These are phyloP conservation scores for Spiraea crenata DNA, from an alignment of 331 rosid species.

Conservation along the genomic window DNA sequence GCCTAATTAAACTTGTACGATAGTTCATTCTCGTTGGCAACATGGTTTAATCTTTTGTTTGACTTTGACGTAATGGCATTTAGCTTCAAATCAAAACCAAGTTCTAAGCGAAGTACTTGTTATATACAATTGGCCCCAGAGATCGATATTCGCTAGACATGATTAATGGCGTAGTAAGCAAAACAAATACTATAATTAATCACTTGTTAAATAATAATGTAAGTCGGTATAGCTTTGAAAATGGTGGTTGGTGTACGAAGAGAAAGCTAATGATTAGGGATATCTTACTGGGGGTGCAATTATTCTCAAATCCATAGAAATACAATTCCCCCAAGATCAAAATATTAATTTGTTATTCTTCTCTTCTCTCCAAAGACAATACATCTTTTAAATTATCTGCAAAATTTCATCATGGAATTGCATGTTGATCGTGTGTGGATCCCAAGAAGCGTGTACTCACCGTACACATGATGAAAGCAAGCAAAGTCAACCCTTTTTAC, in stretches of 20 bases:
- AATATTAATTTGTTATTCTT: not conserved
- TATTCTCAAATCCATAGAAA: conserved; percentile 18
- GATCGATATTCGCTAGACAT: not conserved
- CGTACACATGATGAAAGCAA: conserved; percentile 10
- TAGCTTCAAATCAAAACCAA: not conserved
- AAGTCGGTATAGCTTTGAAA: not conserved
- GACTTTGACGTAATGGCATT: not conserved
- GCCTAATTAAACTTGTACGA: not conserved
- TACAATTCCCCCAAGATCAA: not conserved
- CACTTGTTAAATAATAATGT: too few relatives aligned
- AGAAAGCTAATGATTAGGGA: conserved; percentile 34
- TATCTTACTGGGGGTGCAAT: conserved; percentile 24
- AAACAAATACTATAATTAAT: too few relatives aligned
- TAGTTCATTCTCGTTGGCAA: too few relatives aligned
- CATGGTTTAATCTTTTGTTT: conserved; percentile 1
- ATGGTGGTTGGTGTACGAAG: not conserved
- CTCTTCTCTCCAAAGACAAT: not conserved
- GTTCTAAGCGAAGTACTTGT: not conserved
- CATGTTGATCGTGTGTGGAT: conserved; percentile 29
- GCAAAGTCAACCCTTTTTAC: conserved; percentile 30
- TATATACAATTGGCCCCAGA: not conserved
- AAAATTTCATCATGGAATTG: conserved; percentile 23
- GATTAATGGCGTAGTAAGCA: not conserved
- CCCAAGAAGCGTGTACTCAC: conserved; percentile 9
- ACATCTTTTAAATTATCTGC: not conserved